Evolutionary conservation across 2,329 filamentous ascomycete genomes (phyloP).

Genomic region (Cordyceps cicadae): DNA sequence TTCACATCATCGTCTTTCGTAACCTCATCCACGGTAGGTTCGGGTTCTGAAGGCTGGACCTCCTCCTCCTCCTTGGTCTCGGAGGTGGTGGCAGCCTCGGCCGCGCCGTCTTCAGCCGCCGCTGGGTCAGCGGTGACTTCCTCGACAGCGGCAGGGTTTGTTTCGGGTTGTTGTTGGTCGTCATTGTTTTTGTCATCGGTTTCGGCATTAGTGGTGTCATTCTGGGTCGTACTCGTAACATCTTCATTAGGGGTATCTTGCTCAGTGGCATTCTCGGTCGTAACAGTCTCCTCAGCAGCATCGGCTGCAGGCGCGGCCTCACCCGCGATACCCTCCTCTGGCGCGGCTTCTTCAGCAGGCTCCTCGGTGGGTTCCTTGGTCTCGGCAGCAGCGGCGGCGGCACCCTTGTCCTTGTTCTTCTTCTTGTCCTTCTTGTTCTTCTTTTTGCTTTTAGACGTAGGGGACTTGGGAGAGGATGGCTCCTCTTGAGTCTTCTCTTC

Average conservation of each 20-base stretch:
- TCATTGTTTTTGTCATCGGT: conserved; percentile 10
- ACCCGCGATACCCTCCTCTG: background rate
- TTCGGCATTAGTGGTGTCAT: conserved; percentile 11
- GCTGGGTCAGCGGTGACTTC: background rate
- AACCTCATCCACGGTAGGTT: conserved; percentile 6
- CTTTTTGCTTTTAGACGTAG: conserved; percentile 17
- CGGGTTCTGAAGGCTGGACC: background rate
- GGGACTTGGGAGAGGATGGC: background rate
- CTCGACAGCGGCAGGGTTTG: background rate
- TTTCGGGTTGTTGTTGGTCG: background rate
- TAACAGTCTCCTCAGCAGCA: background rate
- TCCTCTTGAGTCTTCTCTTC: conserved; percentile 7
- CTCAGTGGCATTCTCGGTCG: conserved; percentile 5
- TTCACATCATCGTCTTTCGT: conserved; percentile 1
- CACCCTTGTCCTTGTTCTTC: conserved; percentile 7
- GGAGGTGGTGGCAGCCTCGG: background rate
- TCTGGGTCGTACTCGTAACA: conserved; percentile 12
- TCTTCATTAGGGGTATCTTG: conserved; percentile 12
- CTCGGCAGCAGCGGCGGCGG: conserved; percentile 11
- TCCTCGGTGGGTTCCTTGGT: conserved; percentile 1
- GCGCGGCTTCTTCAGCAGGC: background rate
- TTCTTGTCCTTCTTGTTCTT: conserved; percentile 17
- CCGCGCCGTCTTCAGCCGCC: background rate
- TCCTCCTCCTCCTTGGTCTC: conserved; percentile 1
- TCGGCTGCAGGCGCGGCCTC: background rate